Evolutionary conservation across 768 basidiomycete genomes (phyloP).

Genomic region (Naganishia friedmannii): DNA sequence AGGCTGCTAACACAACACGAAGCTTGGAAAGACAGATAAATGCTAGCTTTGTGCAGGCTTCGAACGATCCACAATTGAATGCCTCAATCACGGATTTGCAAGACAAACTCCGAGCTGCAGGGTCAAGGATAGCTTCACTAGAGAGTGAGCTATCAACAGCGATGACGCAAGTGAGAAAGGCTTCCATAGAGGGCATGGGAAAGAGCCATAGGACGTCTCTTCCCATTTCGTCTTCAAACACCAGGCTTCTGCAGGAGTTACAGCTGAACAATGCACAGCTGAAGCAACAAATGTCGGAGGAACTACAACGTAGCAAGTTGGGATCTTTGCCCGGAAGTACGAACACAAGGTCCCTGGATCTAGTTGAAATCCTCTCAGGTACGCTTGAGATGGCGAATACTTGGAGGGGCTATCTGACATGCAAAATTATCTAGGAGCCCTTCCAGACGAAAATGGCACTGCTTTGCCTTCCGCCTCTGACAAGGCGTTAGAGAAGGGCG

Average conservation of each 20-base stretch:
- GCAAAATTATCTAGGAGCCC: not conserved
- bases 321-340: slow-evolving; percentile 6
- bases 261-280: slow-evolving; percentile 30
- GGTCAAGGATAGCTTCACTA: slow-evolving; percentile 44
- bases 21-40: not conserved
- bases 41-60: slow-evolving; percentile 53
- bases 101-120: slow-evolving; percentile 19
- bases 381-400: not conserved
- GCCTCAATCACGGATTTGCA: not conserved
- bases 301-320: slow-evolving; percentile 30
- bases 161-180: not conserved
- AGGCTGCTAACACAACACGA: not conserved
- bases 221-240: slow-evolving; percentile 18
- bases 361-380: not conserved
- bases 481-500: not conserved
- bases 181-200: not conserved
- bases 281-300: slow-evolving; percentile 35
- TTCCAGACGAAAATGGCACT: not conserved
- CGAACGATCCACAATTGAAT: slow-evolving; percentile 54
- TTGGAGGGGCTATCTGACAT: not conserved
- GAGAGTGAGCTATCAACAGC: slow-evolving; percentile 55
- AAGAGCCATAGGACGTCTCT: not conserved
- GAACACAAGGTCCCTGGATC: slow-evolving; percentile 5
- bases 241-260: slow-evolving; percentile 29
- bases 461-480: not conserved